phyloP scores from a whole-genome alignment of 129 eudicot species.

The Flaveria linearis region DNA sequence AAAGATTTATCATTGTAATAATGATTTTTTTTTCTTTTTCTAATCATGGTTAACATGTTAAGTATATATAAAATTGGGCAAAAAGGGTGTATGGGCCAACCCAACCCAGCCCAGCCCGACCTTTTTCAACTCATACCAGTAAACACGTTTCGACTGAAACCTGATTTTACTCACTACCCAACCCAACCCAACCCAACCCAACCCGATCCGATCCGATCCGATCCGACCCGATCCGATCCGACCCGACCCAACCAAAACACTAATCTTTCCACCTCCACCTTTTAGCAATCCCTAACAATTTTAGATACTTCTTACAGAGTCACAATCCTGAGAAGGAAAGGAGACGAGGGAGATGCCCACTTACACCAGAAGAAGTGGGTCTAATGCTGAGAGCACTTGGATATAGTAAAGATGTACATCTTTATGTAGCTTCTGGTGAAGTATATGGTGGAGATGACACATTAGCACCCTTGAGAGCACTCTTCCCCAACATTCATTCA shows the following conservation, averaged over 20 bases:
- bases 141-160: background rate
- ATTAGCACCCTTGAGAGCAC: conserved; percentile 79
- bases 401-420: conserved; percentile 59
- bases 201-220: no score
- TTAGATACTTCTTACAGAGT: conserved; percentile 42
- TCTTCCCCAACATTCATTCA: conserved; percentile 79
- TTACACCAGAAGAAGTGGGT: conserved; percentile 94
- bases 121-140: background rate
- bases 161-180: background rate
- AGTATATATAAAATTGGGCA: background rate
- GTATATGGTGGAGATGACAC: conserved; percentile 88
- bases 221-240: background rate
- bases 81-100: background rate
- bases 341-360: conserved; percentile 91
- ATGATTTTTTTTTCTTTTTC: background rate
- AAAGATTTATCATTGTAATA: background rate
- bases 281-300: conserved; percentile 13
- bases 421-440: conserved; percentile 89
- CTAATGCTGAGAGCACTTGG: conserved; percentile 92
- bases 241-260: background rate
- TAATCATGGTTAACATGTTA: background rate
- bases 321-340: conserved; percentile 80
- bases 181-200: background rate
- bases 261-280: background rate
- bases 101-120: background rate